phyloP scores from a whole-genome alignment of 768 basidiomycete species.

The Tubosaeta brunneosetosa region DNA sequence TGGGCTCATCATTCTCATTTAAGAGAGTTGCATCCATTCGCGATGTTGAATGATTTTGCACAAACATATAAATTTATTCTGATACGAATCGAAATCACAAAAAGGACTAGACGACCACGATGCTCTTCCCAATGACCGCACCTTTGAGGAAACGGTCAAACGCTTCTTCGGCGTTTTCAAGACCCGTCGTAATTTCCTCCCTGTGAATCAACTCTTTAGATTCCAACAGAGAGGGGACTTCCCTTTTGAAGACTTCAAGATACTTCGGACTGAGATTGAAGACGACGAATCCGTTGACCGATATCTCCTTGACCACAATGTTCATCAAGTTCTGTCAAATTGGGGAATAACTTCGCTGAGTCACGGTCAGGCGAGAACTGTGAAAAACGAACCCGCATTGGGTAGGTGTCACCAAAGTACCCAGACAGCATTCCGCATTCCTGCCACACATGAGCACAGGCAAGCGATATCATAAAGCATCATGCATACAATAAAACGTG shows the following conservation, averaged over 20 bases:
- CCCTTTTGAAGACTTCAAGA: constrained; percentile 38
- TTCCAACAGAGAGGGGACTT: constrained; percentile 37
- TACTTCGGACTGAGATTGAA: constrained; percentile 29
- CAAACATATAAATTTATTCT: neutral
- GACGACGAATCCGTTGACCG: constrained; percentile 44
- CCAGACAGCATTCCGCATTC: constrained; percentile 31
- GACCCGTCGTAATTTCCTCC: constrained; percentile 43
- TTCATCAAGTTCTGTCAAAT: neutral
- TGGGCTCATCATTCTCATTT: neutral
- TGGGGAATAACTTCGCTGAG: neutral
- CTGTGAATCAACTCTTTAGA: constrained; percentile 43
- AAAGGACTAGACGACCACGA: neutral
- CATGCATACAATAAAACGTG: constrained; percentile 44
- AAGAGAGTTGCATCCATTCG: neutral
- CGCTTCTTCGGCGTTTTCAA: constrained; percentile 31
- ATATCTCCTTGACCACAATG: constrained; percentile 36
- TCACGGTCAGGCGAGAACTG: neutral
- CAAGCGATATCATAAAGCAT: neutral
- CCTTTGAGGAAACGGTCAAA: neutral
- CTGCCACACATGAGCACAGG: neutral
- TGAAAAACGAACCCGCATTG: neutral
- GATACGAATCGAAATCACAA: neutral
- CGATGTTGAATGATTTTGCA: too few species aligned
- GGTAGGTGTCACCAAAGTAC: neutral
- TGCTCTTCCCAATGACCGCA: constrained; percentile 6